phyloP scores from a whole-genome alignment of 371 early-diverging fungal genomes.

The Mortierella sp. region DNA sequence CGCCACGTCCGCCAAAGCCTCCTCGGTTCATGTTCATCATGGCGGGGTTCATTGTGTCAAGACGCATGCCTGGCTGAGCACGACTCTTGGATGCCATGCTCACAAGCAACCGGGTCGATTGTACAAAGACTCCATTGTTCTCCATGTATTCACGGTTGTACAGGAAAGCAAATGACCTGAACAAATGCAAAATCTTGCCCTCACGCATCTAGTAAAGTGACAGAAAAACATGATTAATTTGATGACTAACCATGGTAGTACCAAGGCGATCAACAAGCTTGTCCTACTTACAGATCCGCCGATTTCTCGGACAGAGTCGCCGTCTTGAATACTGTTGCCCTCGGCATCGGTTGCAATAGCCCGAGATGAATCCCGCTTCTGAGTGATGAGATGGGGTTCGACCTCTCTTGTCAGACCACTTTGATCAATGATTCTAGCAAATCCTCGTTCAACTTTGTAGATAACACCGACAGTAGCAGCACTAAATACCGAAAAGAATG shows the following conservation, averaged over 20 bases:
- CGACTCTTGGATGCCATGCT: conserved; percentile 54
- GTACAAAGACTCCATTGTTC: conserved; percentile 68
- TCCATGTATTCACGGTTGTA: conserved; percentile 55
- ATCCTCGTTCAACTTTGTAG: conserved; percentile 82
- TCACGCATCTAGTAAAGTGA: conserved; percentile 43
- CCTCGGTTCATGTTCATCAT: conserved; percentile 53
- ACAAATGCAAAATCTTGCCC: conserved; percentile 56
- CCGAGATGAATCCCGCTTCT: conserved; percentile 70
- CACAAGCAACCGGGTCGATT: conserved; percentile 50
- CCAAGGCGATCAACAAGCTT: not conserved
- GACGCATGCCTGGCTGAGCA: conserved; percentile 42
- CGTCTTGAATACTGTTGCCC: conserved; percentile 80
- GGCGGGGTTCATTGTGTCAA: conserved; percentile 46
- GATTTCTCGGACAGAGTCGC: conserved; percentile 83
- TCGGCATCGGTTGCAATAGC: conserved; percentile 84
- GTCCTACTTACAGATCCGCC: conserved; percentile 55
- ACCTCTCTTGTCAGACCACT: conserved; percentile 76
- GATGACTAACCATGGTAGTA: not conserved
- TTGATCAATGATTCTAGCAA: conserved; percentile 83
- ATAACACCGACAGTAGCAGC: conserved; percentile 85
- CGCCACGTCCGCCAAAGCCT: conserved; percentile 53
- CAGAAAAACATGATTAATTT: not conserved
- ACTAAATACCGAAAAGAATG: conserved; percentile 38
- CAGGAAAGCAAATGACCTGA: conserved; percentile 52
- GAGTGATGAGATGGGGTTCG: conserved; percentile 74